Conservation (phyloP, 192 early-diverging fungal genomes). For the Cladochytrium replicatum region DNA sequence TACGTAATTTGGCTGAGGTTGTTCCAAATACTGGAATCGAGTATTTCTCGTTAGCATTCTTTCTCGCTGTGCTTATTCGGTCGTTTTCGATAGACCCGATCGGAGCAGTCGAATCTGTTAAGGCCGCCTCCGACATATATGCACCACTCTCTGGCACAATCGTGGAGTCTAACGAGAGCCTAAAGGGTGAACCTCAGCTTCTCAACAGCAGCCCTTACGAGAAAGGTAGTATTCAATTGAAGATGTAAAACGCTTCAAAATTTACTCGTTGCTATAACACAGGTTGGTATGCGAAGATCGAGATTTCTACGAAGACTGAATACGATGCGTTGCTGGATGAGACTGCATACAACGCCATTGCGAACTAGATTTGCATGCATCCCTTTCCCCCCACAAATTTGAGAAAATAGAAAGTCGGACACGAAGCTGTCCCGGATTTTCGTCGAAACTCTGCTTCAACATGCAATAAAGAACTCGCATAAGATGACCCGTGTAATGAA, state of each 20-base stretch:
- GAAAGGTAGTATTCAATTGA: slow-evolving; percentile 43
- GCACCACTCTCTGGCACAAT: slow-evolving; percentile 77
- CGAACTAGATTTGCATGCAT: slow-evolving; percentile 6
- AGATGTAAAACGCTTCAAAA: background rate
- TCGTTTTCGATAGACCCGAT: too few relatives aligned
- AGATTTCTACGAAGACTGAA: slow-evolving; percentile 57
- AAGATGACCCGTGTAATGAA: too few relatives aligned
- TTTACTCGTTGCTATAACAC: slow-evolving; percentile 5
- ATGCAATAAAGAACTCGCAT: too few relatives aligned
- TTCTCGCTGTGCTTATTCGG: slow-evolving; percentile 1
- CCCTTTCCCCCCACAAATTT: too few relatives aligned
- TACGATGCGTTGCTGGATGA: slow-evolving; percentile 64
- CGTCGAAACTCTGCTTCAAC: too few relatives aligned
- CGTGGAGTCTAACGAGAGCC: slow-evolving; percentile 59
- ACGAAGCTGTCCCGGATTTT: too few relatives aligned
- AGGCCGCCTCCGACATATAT: slow-evolving; percentile 88
- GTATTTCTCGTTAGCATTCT: slow-evolving; percentile 2
- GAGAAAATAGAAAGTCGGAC: too few relatives aligned
- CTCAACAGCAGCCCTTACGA: slow-evolving; percentile 67
- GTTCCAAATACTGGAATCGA: background rate
- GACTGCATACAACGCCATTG: slow-evolving; percentile 50
- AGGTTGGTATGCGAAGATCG: slow-evolving; percentile 93
- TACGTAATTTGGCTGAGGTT: too few relatives aligned
- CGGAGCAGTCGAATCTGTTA: slow-evolving; percentile 89
- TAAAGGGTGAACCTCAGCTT: slow-evolving; percentile 60